A percentile compares a stretch with the other conserved stretches of the same genome.
These are phyloP conservation scores for Umbelopsis sp. DNA, from an alignment of 192 early-diverging fungal genomes.

Conservation along the genomic window DNA sequence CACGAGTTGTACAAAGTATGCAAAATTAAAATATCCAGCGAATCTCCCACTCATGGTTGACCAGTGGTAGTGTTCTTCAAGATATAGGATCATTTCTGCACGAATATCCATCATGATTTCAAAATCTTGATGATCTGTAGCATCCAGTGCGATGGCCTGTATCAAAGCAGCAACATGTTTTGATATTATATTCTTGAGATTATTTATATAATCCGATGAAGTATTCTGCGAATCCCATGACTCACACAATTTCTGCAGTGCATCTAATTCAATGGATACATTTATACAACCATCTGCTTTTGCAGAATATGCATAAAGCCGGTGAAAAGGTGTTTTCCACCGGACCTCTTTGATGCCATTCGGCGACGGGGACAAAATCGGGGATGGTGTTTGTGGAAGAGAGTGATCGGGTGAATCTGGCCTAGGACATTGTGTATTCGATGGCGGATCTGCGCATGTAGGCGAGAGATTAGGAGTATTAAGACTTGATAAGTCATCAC, in stretches of 20 bases:
- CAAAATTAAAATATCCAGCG: slow-evolving; percentile 4
- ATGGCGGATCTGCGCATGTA: background rate
- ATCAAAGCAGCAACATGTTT: slow-evolving; percentile 9
- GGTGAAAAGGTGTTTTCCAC: background rate
- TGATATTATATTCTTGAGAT: background rate
- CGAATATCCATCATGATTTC: slow-evolving; percentile 12
- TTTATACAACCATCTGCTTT: background rate
- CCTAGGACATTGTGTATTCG: background rate
- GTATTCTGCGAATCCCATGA: background rate
- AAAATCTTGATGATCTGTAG: background rate
- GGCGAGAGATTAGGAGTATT: slow-evolving; percentile 11
- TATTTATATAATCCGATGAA: background rate
- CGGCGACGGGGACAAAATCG: background rate
- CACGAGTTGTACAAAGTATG: background rate
- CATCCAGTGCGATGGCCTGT: slow-evolving; percentile 6
- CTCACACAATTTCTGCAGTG: slow-evolving; percentile 1
- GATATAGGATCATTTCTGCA: slow-evolving; percentile 4
- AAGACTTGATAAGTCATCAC: background rate
- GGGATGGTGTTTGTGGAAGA: slow-evolving; percentile 5
- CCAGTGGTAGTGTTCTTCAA: background rate
- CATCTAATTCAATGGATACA: slow-evolving; percentile 1
- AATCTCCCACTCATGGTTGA: slow-evolving; percentile 7
- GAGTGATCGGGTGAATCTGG: slow-evolving; percentile 5
- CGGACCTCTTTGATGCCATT: background rate
- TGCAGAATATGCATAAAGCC: background rate